phyloP scores from a whole-genome alignment of 371 early-diverging fungal genomes.

The Vairimorpha ceranae region DNA sequence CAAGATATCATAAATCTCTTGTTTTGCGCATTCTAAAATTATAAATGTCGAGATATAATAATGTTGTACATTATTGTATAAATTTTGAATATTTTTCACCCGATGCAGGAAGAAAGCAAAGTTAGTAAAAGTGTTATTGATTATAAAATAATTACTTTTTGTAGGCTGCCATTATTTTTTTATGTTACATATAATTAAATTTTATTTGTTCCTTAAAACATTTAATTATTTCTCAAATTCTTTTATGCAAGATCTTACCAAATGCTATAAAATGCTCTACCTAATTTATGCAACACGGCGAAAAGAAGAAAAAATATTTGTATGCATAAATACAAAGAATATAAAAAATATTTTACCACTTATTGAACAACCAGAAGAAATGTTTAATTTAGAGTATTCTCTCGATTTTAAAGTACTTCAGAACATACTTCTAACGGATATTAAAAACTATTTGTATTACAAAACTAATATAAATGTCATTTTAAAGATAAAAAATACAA shows the following conservation, averaged over 20 bases:
- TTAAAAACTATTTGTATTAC: not conserved
- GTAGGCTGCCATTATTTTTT: too few species aligned
- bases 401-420: not conserved
- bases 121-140: too few species aligned
- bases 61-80: too few species aligned
- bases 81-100: too few species aligned
- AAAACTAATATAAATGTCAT: not conserved
- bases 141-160: too few species aligned
- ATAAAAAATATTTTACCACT: not conserved
- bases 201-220: too few species aligned
- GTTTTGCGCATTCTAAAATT: too few species aligned
- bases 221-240: not conserved
- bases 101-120: too few species aligned
- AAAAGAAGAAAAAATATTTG: not conserved
- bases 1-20: too few species aligned
- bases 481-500: not conserved
- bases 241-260: not conserved
- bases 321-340: not conserved
- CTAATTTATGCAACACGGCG: not conserved
- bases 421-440: not conserved
- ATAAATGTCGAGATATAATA: too few species aligned
- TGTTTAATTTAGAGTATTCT: not conserved
- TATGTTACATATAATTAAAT: too few species aligned
- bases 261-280: conserved; percentile 9
- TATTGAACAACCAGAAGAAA: not conserved